Evolutionary conservation across 257 asterid genomes (phyloP), one percentile per base, ranked within the genome.

Genomic region (Henckelia pumila): DNA sequence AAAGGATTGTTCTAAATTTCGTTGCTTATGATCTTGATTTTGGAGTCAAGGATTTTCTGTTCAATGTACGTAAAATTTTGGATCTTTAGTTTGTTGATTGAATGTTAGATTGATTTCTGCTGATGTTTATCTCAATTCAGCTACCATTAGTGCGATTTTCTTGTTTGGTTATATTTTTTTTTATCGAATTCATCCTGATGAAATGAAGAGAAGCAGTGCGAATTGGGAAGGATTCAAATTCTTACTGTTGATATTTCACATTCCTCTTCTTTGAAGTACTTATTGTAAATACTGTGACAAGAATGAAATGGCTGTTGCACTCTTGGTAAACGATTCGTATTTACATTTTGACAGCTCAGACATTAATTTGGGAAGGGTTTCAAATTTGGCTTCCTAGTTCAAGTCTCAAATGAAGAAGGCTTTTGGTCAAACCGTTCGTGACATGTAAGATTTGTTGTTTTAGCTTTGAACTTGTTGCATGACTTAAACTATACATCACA

Each of bases 341-440:
- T 67, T 72, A 25, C 56, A 23, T 10, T 69, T 70, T 59, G 47
- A 60, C 25, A 56, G 59, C 65, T n/a, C 76, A 72, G 80, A 75
- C 69, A 71, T 56, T 59, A 68, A 73, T 26, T 71, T 52, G 59
- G 44, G 28, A 20, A 57, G 47, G 60, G 44, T 69, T 68, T 75
- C 66, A 73, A 63, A 62, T 73, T 67, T 72, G 82, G 72, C 81
- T 73, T 78, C 80, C 64, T 67, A 69, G 59, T 73, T 64, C 62
- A 21, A 71, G 71, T 59, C 77, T 66, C 82, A 77, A 78, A 93
- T 93, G 97, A 93, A 93, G 95, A 93, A 90, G 85, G 95, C 90
- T 22, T 71, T 93, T 74, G 96, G 67, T 90, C 99, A 90, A 81
- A 93, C 97, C 67, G 90, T 93, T 73, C 86, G 97, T 5, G 96